These are phyloP conservation scores for Cephaloascus fragrans DNA, from an alignment of 805 yeast species.

Conservation along the genomic window DNA sequence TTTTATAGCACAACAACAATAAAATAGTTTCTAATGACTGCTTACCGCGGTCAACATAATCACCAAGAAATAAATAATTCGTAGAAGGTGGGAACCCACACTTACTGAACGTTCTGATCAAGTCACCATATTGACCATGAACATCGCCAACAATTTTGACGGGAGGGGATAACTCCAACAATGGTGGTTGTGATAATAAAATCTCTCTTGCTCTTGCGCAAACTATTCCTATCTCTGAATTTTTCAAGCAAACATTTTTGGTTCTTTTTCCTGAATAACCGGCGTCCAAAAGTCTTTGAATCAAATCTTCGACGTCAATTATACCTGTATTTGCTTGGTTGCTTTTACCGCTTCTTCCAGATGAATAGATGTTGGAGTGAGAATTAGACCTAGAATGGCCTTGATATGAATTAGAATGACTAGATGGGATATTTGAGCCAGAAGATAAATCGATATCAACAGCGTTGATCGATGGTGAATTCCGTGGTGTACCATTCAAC, in stretches of 20 bases:
- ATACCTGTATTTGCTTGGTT: conserved; percentile 1
- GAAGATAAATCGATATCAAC: not conserved
- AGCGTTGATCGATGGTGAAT: not conserved
- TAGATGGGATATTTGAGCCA: not conserved
- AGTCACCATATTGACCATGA: conserved; percentile 92
- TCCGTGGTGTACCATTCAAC: not conserved
- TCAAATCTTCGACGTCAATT: conserved; percentile 72
- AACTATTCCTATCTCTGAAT: conserved; percentile 77
- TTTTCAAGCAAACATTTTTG: conserved; percentile 79
- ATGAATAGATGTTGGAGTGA: not conserved
- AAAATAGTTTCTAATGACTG: conserved; percentile 90
- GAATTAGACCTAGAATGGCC: not conserved
- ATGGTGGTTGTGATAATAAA: conserved; percentile 81
- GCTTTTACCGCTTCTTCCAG: not conserved
- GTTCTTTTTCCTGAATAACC: conserved; percentile 95
- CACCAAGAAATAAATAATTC: conserved; percentile 88
- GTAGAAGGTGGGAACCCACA: conserved; percentile 97
- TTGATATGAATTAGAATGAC: not conserved
- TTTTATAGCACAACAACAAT: conserved; percentile 81
- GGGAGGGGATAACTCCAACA: conserved; percentile 79
- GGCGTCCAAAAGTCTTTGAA: conserved; percentile 86
- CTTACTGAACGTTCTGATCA: conserved; percentile 82
- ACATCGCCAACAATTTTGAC: conserved; percentile 89
- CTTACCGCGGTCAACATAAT: conserved; percentile 96
- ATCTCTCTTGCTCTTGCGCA: conserved; percentile 87